Evolutionary conservation across 208 protist species (phyloP), one percentile per base, ranked within the genome.

Genomic region (Trypanosoma caninum): DNA sequence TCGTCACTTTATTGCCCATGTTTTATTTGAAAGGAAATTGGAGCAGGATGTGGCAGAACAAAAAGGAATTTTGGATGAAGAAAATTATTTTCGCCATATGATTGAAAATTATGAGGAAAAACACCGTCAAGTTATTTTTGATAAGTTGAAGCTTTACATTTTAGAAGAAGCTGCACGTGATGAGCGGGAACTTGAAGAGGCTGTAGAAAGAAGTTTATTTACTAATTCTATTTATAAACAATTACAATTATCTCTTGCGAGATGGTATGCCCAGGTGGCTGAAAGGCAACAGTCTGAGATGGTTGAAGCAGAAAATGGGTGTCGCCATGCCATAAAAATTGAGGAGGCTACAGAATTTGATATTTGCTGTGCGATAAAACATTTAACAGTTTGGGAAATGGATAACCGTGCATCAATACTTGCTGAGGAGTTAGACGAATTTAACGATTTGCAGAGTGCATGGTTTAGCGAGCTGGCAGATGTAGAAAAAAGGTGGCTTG

Each of bases 151-250:
- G 7, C 54, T 64, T 18, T 18, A 20, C 22, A 56, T 25, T 2
- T 22, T 25, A 1, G 59, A 64, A 16, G 28, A 54, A 31, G 38
- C 52, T 35, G 44, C 44, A 23, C 59, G 59, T 9, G 59, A 64
- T 20, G 59, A 64, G 9, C 1, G 52, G 13, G 59, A 64, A 28
- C 27, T 64, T 10, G 59, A 64, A 22, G 59, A 64, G 27, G 9
- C 45, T 14, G 44, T 54, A 31, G 42, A 53, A 18, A 2, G 59
- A 18, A 42, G 38, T 41, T 33, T 38, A 18, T n/a, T 14, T 35
- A 1, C 54, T 27, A 5, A 8, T 20, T 8, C 13, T n/a, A 45
- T 14, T 16, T 27, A 54, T 25, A 28, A 11, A 14, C 1, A 35
- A 16, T 47, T 64, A 7, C 3, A 33, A 20, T 22, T 18, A 28